Evolutionary conservation across 1,284 basidiomycete genomes (phyloP), one percentile per base, ranked within the genome.

Genomic region (Microbotryum violaceum): DNA sequence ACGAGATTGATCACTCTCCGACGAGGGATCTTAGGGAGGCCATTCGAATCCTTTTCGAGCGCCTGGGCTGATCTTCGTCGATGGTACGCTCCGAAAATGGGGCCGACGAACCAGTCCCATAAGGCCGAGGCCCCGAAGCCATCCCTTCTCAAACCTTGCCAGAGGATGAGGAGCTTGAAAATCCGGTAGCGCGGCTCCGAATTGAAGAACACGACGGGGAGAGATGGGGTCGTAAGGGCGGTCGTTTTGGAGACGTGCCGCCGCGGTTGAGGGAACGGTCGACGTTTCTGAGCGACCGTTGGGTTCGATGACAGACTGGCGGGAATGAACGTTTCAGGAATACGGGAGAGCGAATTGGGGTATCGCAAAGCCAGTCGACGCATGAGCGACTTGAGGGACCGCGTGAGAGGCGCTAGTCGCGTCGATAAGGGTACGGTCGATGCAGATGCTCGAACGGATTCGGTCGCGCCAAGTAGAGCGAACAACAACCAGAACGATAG

Each of bases 61-160:
- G 29, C 51, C 6, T 52, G 18, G 6, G 25, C 31, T 6, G 21
- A 21, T 14, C 20, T 52, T n/a, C 51, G 25, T 21, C 31, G 25
- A 21, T 33, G 51, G 20, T 21, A 33, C 18, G 37, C 51, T 14
- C 29, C 21, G 29, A 33, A 52, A 8, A 52, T 37, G 18, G 51
- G 51, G 29, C 51, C 23, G n/a, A 52, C 14, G 51, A 52, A n/a
- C 29, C 31, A 52, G n/a, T 52, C 51, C 51, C 51, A 52, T 3
- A 52, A 16, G 2, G 20, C 51, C 10, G n/a, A 33, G 27, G 51
- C 51, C 7, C 51, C 51, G 6, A 27, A 52, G 3, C 49, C 49
- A 18, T 52, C 51, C 37, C 51, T 29, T 27, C 51, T 37, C 16
- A 52, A n/a, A 1, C n/a, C 29, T 21, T 21, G 25, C 51, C 51